Evolutionary conservation across 139 green algal genomes (phyloP), one percentile per base, ranked within the genome.

Genomic region (Eudorina sp.): DNA sequence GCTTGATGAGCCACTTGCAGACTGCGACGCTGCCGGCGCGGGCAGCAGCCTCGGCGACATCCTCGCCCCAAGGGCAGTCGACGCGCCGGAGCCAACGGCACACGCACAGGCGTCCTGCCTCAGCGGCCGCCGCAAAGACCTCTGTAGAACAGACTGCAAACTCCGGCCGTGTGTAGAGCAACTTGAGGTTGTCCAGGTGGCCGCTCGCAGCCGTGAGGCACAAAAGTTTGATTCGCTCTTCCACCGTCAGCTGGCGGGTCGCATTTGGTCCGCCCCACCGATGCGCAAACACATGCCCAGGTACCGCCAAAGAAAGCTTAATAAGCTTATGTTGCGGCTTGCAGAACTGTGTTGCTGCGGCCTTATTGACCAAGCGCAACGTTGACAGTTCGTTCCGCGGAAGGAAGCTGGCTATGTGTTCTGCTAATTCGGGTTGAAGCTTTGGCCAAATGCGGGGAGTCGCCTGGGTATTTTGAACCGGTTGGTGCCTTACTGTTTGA

Each of bases 11-110:
- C 41, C 41, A 79, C 16, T 53, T 79, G 40, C 41, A 53, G 25
- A 82, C 48, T 16, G 23, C 29, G 27, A 66, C 46, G 27, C 43
- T 45, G 23, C 74, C 74, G 43, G 46, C 74, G 43, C 45, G 45
- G 43, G 43, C 74, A 14, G 74, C 74, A 8, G 74, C 74, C 31
- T 82, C 74, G 2, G 19, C 45, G 43, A 62, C 74, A 27, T 64
- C 46, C 74, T 82, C 74, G 74, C 46, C 14, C 74, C 74, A 82
- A n/a, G 74, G 74, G 45, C 74, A 82, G 1, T 64, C 45, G 9
- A 62, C 45, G 21, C 40, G 72, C 0, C 74, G 46, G 11, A 82
- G 74, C 74, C 45, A 64, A 46, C 74, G 74, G 43, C 45, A 62
- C 23, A 82, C 31, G 23, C 25, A 41, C 8, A 82, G 25, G 29